Base-by-base conservation (phyloP, 805 yeast species). In the Blastobotrys robertii region DNA sequence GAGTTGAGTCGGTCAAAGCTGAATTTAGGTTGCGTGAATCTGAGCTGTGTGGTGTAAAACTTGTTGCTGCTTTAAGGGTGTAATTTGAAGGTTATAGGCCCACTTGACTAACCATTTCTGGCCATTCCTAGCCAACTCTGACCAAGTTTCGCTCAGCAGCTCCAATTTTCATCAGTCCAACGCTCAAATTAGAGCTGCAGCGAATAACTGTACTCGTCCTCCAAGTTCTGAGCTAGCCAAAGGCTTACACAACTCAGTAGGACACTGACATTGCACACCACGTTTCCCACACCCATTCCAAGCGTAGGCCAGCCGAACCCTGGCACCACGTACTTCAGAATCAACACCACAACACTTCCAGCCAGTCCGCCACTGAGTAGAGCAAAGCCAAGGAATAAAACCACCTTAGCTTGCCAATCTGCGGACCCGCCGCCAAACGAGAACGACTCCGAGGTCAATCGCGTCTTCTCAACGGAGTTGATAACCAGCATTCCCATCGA, bases 211-310 rank as follows among this genome's bases (percentile, higher is more conserved):
- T 88, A 90, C 63, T 90, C 97, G 58, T 92, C 97, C 62, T 92
- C 97, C 46, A 87, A 80, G 60, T 87, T 92, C 60, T 90, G 97
- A 15, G 95, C 86, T 42, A 90, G 68, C 98, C 98, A 92, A 54
- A 92, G 67, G 7, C 81, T 70, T 38, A 85, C 77, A 63, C 97
- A 88, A 67, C 97, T 86, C 53, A 85, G 65, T 86, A 90, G 83
- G 30, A 90, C 76, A 48, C 81, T 69, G 6, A 76, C 74, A 55
- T 88, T 86, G 37, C 85, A 79, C 15, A 82, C 73, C 34, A 92
- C 88, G 63, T 90, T 90, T 45, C 85, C 79, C 15, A 86, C 74
- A 12, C 97, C 98, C 95, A 92, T 87, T 3, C 92, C 90, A 42
- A 90, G 71, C 1, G 96, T 86, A 31, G 97, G 97, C 73, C 82